Conservation (phyloP, 371 early-diverging fungal genomes). For the Zychaea mexicana region DNA sequence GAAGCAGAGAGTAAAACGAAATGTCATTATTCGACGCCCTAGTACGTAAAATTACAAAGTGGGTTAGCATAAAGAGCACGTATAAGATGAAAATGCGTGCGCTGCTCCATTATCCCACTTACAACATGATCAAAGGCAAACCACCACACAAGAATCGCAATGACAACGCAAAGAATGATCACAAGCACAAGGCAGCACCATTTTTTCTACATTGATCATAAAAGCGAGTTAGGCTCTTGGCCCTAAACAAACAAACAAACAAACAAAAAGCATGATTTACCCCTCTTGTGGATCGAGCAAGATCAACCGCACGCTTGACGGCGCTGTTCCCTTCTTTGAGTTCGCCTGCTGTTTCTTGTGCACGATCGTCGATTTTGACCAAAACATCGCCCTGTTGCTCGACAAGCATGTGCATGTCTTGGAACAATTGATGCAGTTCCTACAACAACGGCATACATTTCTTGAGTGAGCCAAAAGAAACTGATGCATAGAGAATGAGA, state of each 20-base stretch:
- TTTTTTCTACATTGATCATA: conserved; percentile 46
- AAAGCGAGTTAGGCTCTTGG: too few species aligned
- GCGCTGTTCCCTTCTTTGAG: conserved; percentile 66
- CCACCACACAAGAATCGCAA: conserved; percentile 46
- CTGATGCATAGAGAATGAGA: not conserved
- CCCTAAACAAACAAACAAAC: not conserved
- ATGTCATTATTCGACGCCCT: not conserved
- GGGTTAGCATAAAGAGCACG: not conserved
- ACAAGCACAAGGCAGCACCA: conserved; percentile 52
- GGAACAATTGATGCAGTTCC: conserved; percentile 24
- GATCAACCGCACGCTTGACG: conserved; percentile 61
- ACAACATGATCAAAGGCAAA: conserved; percentile 30
- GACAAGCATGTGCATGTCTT: conserved; percentile 82
- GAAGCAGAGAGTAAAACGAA: too few species aligned
- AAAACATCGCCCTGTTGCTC: conserved; percentile 75
- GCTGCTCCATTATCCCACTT: too few species aligned
- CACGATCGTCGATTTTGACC: conserved; percentile 67
- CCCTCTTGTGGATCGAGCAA: conserved; percentile 68
- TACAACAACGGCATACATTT: conserved; percentile 33
- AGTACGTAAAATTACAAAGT: not conserved
- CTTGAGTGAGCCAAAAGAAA: not conserved
- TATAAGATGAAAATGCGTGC: too few species aligned
- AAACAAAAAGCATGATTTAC: conserved; percentile 25
- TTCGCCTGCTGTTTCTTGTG: conserved; percentile 60
- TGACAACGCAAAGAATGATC: conserved; percentile 45